phyloP scores from a whole-genome alignment of 768 basidiomycete genomes.

The Agaricus subrufescens region DNA sequence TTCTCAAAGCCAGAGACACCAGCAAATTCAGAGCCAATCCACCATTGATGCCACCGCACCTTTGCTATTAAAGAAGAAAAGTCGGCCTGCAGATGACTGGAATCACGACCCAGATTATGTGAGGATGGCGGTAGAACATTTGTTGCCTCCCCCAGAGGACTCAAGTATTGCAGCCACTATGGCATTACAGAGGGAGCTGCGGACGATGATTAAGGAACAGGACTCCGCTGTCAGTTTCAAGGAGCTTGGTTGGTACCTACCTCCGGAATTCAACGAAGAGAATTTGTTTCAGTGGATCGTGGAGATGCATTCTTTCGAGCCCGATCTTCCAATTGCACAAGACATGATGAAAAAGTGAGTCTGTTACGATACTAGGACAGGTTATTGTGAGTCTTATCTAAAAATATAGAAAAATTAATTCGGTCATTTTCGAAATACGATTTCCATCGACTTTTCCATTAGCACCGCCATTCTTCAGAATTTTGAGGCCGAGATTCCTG shows the following conservation, averaged over 20 bases:
- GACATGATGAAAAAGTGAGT: conserved; percentile 50
- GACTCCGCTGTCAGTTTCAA: conserved; percentile 35
- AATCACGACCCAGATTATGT: conserved; percentile 50
- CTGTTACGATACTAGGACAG: neutral
- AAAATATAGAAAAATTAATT: conserved; percentile 45
- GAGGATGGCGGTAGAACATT: conserved; percentile 30
- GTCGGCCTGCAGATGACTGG: conserved; percentile 41
- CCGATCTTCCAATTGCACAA: conserved; percentile 51
- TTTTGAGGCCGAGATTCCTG: conserved; percentile 67
- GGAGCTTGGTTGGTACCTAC: conserved; percentile 70
- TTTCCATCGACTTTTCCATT: conserved; percentile 65
- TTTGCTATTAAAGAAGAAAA: conserved; percentile 16
- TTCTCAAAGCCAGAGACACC: conserved; percentile 7
- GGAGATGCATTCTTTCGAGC: conserved; percentile 69
- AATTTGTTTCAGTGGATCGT: conserved; percentile 73
- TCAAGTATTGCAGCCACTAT: conserved; percentile 49
- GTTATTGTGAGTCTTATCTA: neutral
- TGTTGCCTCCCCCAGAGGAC: conserved; percentile 59
- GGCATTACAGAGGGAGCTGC: conserved; percentile 59
- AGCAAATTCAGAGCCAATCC: neutral
- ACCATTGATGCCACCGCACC: conserved; percentile 12
- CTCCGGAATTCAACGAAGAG: conserved; percentile 59
- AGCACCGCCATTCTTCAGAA: conserved; percentile 72
- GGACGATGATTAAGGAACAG: conserved; percentile 58
- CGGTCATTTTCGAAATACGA: conserved; percentile 68